phyloP scores from a whole-genome alignment of 768 basidiomycete genomes.

The Vishniacozyma victoriae region DNA sequence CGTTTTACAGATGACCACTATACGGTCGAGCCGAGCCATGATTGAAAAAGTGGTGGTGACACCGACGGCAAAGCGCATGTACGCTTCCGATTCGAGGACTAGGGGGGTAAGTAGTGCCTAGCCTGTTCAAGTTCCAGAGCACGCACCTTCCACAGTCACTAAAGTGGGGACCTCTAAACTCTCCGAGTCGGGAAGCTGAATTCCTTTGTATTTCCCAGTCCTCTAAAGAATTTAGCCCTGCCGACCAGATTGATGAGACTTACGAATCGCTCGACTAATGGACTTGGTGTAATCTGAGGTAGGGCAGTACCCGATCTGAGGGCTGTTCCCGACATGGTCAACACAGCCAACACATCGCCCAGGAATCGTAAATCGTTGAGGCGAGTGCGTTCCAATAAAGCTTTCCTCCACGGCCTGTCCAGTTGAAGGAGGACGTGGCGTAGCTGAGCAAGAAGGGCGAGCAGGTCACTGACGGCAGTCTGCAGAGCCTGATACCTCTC shows the following conservation, averaged over 20 bases:
- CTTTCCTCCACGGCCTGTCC: conserved; percentile 69
- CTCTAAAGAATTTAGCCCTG: neutral
- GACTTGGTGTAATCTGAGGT: conserved; percentile 81
- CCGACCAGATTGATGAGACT: conserved; percentile 2
- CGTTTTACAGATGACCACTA: conserved; percentile 78
- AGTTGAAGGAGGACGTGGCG: conserved; percentile 66
- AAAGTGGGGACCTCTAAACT: conserved; percentile 67
- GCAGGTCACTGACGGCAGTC: conserved; percentile 55
- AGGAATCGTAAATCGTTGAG: conserved; percentile 74
- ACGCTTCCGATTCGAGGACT: conserved; percentile 70
- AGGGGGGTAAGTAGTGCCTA: too few relatives aligned
- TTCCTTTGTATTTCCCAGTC: conserved; percentile 53
- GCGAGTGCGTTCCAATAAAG: conserved; percentile 67
- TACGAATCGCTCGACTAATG: conserved; percentile 46
- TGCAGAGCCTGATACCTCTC: conserved; percentile 58
- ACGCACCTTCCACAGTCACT: conserved; percentile 57
- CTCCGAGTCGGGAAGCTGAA: conserved; percentile 62
- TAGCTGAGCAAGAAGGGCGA: conserved; percentile 65
- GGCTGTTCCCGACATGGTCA: conserved; percentile 75
- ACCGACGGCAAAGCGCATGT: conserved; percentile 56
- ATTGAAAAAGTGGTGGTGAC: conserved; percentile 47
- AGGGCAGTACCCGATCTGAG: conserved; percentile 67
- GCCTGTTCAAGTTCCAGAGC: neutral
- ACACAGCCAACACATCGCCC: conserved; percentile 75
- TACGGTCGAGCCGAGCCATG: conserved; percentile 64